Evolutionary conservation across 306 rosid genomes (phyloP).

Genomic region (Prunus salicina): DNA sequence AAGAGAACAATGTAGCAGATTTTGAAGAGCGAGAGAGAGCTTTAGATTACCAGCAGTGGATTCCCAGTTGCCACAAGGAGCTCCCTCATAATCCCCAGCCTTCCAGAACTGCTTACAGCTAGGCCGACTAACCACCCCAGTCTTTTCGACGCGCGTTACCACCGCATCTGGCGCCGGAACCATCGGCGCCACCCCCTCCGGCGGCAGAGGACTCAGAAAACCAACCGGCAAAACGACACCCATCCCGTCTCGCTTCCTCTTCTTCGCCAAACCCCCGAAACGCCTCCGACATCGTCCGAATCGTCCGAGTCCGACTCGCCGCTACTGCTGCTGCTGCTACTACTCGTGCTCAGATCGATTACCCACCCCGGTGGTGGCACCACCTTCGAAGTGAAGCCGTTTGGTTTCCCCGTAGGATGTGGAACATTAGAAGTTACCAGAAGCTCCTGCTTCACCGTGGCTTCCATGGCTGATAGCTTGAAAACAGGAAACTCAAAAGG

Average conservation of each 20-base stretch:
- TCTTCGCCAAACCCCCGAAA: slow-evolving; percentile 32
- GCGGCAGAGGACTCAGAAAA: slow-evolving; percentile 35
- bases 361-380: slow-evolving; percentile 21
- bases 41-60: slow-evolving; percentile 47
- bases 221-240: slow-evolving; percentile 56
- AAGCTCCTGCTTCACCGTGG: slow-evolving; percentile 45
- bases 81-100: slow-evolving; percentile 87
- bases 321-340: slow-evolving; percentile 40
- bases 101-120: slow-evolving; percentile 84
- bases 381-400: neutral
- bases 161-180: slow-evolving; percentile 26
- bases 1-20: neutral
- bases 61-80: slow-evolving; percentile 33
- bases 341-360: slow-evolving; percentile 47
- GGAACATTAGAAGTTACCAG: slow-evolving; percentile 2
- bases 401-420: neutral
- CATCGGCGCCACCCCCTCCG: neutral
- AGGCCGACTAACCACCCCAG: neutral
- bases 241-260: slow-evolving; percentile 31
- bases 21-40: neutral
- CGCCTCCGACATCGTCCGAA: neutral
- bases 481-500: neutral
- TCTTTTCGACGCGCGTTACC: neutral
- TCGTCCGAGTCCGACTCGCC: slow-evolving; percentile 36
- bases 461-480: slow-evolving; percentile 38